Base-by-base conservation (phyloP, 768 basidiomycete genomes). In the Boletus fagicola region DNA sequence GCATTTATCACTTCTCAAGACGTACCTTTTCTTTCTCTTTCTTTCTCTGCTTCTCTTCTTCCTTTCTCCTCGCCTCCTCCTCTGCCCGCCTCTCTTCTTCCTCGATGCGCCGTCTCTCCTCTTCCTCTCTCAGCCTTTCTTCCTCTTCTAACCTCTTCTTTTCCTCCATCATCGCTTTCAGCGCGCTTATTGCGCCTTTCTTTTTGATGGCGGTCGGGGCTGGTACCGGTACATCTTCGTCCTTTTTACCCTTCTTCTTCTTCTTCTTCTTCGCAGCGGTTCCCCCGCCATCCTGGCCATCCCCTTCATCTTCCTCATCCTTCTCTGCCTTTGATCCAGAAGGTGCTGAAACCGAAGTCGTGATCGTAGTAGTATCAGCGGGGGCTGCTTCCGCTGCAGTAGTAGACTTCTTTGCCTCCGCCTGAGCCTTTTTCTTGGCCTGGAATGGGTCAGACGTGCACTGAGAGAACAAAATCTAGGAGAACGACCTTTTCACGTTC, bases 101-200 rank as follows among this genome's bases (percentile, higher is more conserved):
- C 73, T 96, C 94, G 43, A 93, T 88, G 57, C 87, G 78, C 68
- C 72, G 80, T 62, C 83, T 77, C 72, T 94, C 87, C 72, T 96
- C 94, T 67, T 94, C 93, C 56, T 83, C 85, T 44, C 68, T 74
- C 42, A 75, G 77, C 59, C 77, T 80, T 2, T 85, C 88, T 74
- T 95, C 94, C 68, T 97, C 95, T 71, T 95, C 92, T 18, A 92
- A 46, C 20, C 87, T 78, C 72, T 88, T 91, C 80, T 92, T 92
- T 75, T 92, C 91, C 68, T 95, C 94, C 88, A 98, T 88, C 72
- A 94, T 76, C 30, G 92, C 93, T 74, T 84, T 91, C 72, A 98
- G 72, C 3, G 92, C 94, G 57, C 88, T 81, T 59, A 99, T 79
- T 53, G 85, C 90, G 11, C 80, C 83, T 71, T 88, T 90, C 78